Base-by-base conservation (phyloP, 2,329 filamentous ascomycete species). In the Epichloe amarillans region DNA sequence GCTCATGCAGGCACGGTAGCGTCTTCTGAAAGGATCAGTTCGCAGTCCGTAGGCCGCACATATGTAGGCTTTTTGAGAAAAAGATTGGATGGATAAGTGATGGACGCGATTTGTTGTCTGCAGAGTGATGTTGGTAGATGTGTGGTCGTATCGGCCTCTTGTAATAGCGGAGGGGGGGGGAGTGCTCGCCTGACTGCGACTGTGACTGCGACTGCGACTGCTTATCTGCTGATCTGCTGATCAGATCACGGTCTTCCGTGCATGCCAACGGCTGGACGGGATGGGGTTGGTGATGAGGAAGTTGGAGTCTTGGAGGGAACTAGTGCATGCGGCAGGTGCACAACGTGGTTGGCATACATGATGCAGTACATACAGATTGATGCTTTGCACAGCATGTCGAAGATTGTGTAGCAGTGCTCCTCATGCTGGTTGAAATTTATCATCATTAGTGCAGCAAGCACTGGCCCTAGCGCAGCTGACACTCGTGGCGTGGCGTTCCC, bases 401-500 rank as follows among this genome's bases (percentile, higher is more conserved):
- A 11, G 30, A 30, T 30, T 30, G 21, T 26, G 30, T 30, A 19
- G 30, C 10, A 30, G 10, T 17, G 17, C 30, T 11, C 30, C 8
- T 30, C 3, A 11, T 30, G 8, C 30, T 30, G 30, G 30, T 30
- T 4, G 30, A 30, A 30, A 8, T 26, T 26, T 8, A 8, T n/a
- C n/a, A n/a, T n/a, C n/a, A n/a, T 26, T 26, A 8, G 23, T 26
- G 23, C 23, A 26, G 23, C 23, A 26, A 26, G 23, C 6, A 30
- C 37, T 47, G 19, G 44, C 17, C 47, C 50, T 48, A 35, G 45
- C 46, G 50, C 35, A 41, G 21, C 40, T 50, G 39, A 40, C 30
- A 39, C 50, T 46, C 47, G 50, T 52, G 50, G 50, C 47, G 33
- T 50, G 49, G 50, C 50, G 50, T 46, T 51, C 49, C 49, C 38